These are phyloP conservation scores for Pyracantha coccinea DNA, from an alignment of 331 rosid species.

Conservation along the genomic window DNA sequence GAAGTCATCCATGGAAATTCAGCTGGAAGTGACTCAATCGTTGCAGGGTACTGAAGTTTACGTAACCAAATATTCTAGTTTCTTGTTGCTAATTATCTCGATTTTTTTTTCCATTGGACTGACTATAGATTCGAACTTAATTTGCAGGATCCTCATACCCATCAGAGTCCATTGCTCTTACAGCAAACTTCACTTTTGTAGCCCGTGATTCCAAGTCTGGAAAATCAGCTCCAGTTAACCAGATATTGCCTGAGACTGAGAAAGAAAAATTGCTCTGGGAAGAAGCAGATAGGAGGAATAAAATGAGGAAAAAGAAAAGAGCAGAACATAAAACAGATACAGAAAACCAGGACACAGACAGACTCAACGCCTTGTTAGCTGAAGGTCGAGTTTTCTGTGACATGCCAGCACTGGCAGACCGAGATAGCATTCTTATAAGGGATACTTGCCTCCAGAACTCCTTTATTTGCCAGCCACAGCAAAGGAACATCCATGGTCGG, in stretches of 20 bases:
- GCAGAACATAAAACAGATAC: conserved; percentile 28
- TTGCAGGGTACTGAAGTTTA: conserved; percentile 25
- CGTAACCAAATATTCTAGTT: not conserved
- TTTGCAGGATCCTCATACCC: conserved; percentile 30
- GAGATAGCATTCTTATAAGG: conserved; percentile 80
- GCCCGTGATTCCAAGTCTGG: conserved; percentile 80
- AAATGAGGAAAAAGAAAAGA: conserved; percentile 48
- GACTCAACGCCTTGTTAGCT: conserved; percentile 57
- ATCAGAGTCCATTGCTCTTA: conserved; percentile 47
- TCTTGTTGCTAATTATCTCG: not conserved
- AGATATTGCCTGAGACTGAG: conserved; percentile 59
- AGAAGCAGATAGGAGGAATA: conserved; percentile 79
- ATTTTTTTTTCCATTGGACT: not conserved
- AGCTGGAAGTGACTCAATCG: conserved; percentile 54
- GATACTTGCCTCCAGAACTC: conserved; percentile 79
- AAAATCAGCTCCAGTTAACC: conserved; percentile 67
- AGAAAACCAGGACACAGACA: conserved; percentile 28
- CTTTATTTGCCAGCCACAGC: conserved; percentile 93
- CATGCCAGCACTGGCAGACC: conserved; percentile 95
- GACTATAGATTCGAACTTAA: conserved; percentile 13
- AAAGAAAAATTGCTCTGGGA: conserved; percentile 61
- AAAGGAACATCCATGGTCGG: conserved; percentile 84
- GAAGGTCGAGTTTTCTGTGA: conserved; percentile 80
- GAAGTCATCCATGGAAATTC: conserved; percentile 91
- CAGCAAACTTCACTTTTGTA: conserved; percentile 91